Evolutionary conservation across 2,329 filamentous ascomycete genomes (phyloP).

Genomic region (Allantophomopsis cytisporea): DNA sequence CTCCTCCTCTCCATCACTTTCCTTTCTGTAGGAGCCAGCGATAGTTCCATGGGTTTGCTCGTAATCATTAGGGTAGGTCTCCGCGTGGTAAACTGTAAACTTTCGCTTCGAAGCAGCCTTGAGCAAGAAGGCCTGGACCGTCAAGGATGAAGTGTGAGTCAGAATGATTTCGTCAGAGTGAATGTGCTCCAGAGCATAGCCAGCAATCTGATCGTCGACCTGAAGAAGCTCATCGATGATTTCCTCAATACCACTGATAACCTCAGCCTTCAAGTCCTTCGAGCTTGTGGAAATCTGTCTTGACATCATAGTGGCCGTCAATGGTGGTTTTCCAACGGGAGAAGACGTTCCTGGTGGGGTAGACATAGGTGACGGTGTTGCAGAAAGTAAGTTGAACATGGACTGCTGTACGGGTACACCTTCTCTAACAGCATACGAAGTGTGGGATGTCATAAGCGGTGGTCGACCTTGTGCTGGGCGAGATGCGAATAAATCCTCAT

Average conservation of each 20-base stretch:
- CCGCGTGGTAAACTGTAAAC: conserved; percentile 80
- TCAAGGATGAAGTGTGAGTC: conserved; percentile 73
- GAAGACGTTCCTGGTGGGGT: conserved; percentile 38
- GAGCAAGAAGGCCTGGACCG: conserved; percentile 79
- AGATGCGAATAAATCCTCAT: conserved; percentile 11
- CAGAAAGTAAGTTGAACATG: conserved; percentile 79
- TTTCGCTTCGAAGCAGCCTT: conserved; percentile 79
- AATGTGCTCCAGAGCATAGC: conserved; percentile 80
- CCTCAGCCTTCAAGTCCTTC: conserved; percentile 73
- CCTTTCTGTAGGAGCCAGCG: conserved; percentile 34
- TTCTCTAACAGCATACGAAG: conserved; percentile 45
- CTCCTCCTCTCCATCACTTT: conserved; percentile 22
- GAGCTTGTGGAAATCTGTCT: conserved; percentile 14
- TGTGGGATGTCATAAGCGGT: conserved; percentile 45
- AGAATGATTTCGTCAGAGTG: conserved; percentile 88
- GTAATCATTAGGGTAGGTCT: conserved; percentile 58
- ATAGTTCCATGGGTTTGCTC: conserved; percentile 47
- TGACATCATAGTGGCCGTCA: conserved; percentile 13
- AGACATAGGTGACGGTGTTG: conserved; percentile 38
- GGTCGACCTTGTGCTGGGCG: conserved; percentile 31
- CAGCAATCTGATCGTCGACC: conserved; percentile 86
- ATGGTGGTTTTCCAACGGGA: conserved; percentile 22
- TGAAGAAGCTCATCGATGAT: conserved; percentile 91
- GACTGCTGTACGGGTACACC: conserved; percentile 44
- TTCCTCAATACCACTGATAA: conserved; percentile 88